phyloP scores from a whole-genome alignment of 345 rosid genomes.

The Gossypium raimondii region DNA sequence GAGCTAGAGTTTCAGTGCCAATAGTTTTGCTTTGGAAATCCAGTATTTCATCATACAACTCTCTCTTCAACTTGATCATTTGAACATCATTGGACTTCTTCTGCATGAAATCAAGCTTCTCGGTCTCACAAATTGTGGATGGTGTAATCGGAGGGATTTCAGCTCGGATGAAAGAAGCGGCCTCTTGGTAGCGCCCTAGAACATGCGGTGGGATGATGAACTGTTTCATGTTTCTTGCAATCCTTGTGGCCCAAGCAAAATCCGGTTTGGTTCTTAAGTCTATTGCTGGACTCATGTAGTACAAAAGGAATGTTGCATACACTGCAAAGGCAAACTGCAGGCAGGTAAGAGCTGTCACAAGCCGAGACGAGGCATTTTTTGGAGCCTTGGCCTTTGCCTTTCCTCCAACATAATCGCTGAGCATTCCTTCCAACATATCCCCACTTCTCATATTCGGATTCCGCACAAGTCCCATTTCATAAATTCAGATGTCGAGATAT shows the following conservation, averaged over 20 bases:
- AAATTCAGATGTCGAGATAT: conserved; percentile 1
- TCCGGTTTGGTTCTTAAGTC: conserved; percentile 78
- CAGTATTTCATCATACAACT: conserved; percentile 57
- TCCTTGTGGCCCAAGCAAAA: conserved; percentile 82
- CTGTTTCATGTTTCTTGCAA: conserved; percentile 70
- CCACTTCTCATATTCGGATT: conserved; percentile 53
- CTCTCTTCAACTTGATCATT: conserved; percentile 79
- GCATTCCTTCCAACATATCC: conserved; percentile 70
- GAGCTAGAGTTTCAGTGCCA: conserved; percentile 62
- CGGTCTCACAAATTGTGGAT: conserved; percentile 66
- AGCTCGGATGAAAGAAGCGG: conserved; percentile 34
- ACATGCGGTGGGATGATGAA: conserved; percentile 67
- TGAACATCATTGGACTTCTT: conserved; percentile 72
- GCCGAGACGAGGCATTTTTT: conserved; percentile 40
- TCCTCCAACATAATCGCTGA: conserved; percentile 59
- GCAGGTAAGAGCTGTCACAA: conserved; percentile 69
- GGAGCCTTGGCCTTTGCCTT: conserved; percentile 36
- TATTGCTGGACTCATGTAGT: conserved; percentile 81
- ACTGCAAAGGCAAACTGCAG: conserved; percentile 82
- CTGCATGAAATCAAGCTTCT: conserved; percentile 84
- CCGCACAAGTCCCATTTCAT: conserved; percentile 56
- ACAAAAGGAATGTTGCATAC: conserved; percentile 82
- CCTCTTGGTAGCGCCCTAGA: conserved; percentile 54
- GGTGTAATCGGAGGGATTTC: conserved; percentile 39
- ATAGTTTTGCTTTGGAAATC: conserved; percentile 51